Evolutionary conservation across 1,139 yeast species (phyloP).

Genomic region (Hyphopichia buzzinii): DNA sequence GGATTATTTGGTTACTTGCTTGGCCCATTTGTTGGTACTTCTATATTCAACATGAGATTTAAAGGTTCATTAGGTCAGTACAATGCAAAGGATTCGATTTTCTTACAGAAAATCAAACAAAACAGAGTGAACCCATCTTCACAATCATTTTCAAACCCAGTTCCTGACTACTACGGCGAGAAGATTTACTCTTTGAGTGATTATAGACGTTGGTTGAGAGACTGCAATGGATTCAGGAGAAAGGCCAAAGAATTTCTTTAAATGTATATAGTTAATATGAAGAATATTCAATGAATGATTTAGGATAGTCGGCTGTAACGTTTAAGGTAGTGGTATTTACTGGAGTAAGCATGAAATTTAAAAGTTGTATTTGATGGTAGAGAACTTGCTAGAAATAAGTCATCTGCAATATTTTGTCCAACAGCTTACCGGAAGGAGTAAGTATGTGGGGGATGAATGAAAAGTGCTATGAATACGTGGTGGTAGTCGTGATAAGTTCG

Average conservation of each 20-base stretch:
- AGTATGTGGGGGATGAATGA: too few relatives aligned
- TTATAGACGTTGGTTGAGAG: slow-evolving; percentile 94
- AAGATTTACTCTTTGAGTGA: slow-evolving; percentile 82
- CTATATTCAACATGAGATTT: slow-evolving; percentile 58
- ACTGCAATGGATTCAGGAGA: slow-evolving; percentile 86
- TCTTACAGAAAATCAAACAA: slow-evolving; percentile 66
- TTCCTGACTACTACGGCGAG: slow-evolving; percentile 97
- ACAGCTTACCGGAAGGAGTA: too few relatives aligned
- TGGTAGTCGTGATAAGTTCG: too few relatives aligned
- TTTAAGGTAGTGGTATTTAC: too few relatives aligned
- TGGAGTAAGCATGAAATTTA: too few relatives aligned
- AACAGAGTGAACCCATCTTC: slow-evolving; percentile 94
- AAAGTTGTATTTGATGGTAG: too few relatives aligned
- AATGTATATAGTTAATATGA: neutral
- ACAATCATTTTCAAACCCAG: slow-evolving; percentile 90
- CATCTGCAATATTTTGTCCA: too few relatives aligned
- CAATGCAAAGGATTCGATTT: slow-evolving; percentile 64
- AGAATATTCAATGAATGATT: too few relatives aligned
- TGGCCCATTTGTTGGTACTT: slow-evolving; percentile 82
- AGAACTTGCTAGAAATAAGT: too few relatives aligned
- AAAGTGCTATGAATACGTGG: too few relatives aligned
- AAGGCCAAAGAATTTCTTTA: slow-evolving; percentile 78
- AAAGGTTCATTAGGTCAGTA: slow-evolving; percentile 46
- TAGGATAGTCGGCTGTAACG: too few relatives aligned
- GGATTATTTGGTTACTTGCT: slow-evolving; percentile 77